Evolutionary conservation across 768 basidiomycete genomes (phyloP), one percentile per base, ranked within the genome.

Genomic region (Suillus sp.): DNA sequence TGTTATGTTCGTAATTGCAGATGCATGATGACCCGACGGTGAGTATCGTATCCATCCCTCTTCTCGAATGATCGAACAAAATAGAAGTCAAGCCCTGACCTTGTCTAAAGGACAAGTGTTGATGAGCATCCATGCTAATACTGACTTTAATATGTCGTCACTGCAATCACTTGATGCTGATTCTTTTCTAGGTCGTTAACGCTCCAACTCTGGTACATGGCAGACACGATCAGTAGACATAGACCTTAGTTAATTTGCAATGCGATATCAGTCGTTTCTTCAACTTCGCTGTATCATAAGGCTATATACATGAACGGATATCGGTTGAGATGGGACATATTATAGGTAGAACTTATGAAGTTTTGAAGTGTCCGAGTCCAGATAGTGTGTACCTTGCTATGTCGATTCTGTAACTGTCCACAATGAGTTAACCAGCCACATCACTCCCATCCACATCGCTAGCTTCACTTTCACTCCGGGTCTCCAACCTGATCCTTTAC

Each of bases 81-180:
- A 86, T 84, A 93, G 91, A 90, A 92, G 91, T 93, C 91, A 93
- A 93, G 91, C 91, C 79, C 91, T 88, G 86, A 93, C 75, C 80
- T 78, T 76, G 83, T 91, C 88, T 85, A 62, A 85, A 82, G 88
- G 88, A 89, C 81, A 75, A 78, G 80, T 70, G 75, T 80, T 90
- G 89, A 90, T 81, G 90, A 91, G 79, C 75, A 77, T 82, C 90
- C 91, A 93, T 93, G 91, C 91, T 93, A 93, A 93, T 93, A 83
- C 90, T 93, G 92, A 86, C 60, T 60, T 56, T 58, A 10, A 2
- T 35, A 35, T 32, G 16, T 61, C 40, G 53, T 38, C n/a, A 6
- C 38, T 60, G n/a, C 4, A 42, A 62, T 57, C 18, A 40, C 18
- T 35, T 20, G 55, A 38, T 73, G 54, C 72, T 74, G 62, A 70